Evolutionary conservation across 139 green algal species (phyloP).

Genomic region (Yamagishiella unicocca): DNA sequence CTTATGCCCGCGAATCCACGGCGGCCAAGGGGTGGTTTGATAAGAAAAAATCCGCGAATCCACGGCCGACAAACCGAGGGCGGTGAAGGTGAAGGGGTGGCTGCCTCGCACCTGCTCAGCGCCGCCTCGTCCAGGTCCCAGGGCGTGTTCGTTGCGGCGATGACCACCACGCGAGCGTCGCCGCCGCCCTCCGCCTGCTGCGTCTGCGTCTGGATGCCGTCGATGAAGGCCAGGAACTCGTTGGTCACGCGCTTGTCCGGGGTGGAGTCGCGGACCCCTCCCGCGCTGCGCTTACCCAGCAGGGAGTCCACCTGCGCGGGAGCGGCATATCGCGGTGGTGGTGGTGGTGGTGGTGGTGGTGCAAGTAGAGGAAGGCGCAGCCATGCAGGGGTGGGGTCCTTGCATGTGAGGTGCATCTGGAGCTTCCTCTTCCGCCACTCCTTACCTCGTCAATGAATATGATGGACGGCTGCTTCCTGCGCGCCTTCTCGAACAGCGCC

Average conservation of each 20-base stretch:
- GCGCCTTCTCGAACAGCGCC: slow-evolving; percentile 63
- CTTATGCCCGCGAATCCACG: no score
- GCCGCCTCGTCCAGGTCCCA: slow-evolving; percentile 70
- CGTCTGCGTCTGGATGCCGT: slow-evolving; percentile 57
- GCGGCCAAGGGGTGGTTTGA: no score
- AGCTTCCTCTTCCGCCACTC: neutral
- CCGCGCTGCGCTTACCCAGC: slow-evolving; percentile 33
- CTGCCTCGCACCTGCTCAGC: slow-evolving; percentile 47
- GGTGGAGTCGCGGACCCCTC: neutral
- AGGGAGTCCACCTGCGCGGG: slow-evolving; percentile 58
- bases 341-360: neutral
- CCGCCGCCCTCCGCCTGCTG: neutral
- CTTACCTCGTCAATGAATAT: slow-evolving; percentile 67
- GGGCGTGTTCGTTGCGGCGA: slow-evolving; percentile 66
- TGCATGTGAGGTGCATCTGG: neutral
- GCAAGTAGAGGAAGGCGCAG: neutral
- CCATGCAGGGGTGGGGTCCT: neutral
- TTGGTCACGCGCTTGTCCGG: slow-evolving; percentile 64
- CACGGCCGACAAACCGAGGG: no score
- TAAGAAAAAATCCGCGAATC: no score
- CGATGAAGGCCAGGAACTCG: slow-evolving; percentile 67
- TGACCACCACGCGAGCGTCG: slow-evolving; percentile 57
- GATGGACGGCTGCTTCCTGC: slow-evolving; percentile 53
- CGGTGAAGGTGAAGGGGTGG: no score
- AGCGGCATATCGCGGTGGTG: neutral